Evolutionary conservation across 306 rosid species (phyloP), one percentile per base, ranked within the genome.

Genomic region (Cucurbita moschata): DNA sequence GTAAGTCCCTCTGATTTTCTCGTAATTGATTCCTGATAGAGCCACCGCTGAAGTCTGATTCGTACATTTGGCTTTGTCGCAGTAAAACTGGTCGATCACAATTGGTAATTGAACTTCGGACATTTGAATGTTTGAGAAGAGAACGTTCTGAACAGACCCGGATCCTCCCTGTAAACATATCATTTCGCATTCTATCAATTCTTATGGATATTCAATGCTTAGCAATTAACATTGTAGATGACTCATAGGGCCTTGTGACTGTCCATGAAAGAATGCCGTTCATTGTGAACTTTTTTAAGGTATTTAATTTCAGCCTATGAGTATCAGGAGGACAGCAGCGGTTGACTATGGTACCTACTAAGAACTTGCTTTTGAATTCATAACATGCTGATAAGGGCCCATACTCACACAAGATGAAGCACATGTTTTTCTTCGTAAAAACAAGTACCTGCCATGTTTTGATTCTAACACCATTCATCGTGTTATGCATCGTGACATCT

Each of bases 401-500:
- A 26, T 26, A 1, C 26, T 26, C 26, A 26, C 26, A 26, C 26
- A 26, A 26, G 26, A 26, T 26, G 26, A 26, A 26, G 2, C 62
- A 60, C 68, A 37, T 14, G 12, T 37, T 61, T 61, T 61, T 23
- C 23, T 12, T 61, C 5, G 13, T 14, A 37, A 64, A 40, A 6
- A 15, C 18, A 54, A 72, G 58, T 90, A 93, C 98, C 98, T 93
- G 98, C 98, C 97, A 94, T 76, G 98, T 94, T 87, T 94, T 94
- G 87, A 94, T 92, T 83, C 98, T 88, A 42, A 94, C 97, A 40
- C 98, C 98, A 75, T 70, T 90, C 98, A 94, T 94, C 39, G 98
- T 90, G 85, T 84, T 86, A 78, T 90, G 97, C 88, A 93, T 90
- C 44, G 46, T 84, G 52, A 93, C 86, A 54, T 93, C 97, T 35